Conservation (phyloP, 2,329 filamentous ascomycete genomes). For the Fusarium sacchari region DNA sequence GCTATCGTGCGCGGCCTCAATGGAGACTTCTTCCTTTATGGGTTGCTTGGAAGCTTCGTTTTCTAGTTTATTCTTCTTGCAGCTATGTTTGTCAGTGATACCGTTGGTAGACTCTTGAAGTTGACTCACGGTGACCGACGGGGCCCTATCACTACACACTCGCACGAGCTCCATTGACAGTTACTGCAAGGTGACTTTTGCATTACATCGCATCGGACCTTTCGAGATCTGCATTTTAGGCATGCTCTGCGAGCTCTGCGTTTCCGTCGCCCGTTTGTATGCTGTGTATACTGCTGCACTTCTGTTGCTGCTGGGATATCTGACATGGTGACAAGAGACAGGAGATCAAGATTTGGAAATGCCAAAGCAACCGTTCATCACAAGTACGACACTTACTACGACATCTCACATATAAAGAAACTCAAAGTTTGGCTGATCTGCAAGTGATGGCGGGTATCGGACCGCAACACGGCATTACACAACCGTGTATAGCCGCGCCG, state of each 20-base stretch:
- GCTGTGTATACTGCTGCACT: neutral
- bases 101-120: fast-evolving
- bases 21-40: too few relatives aligned
- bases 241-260: conserved; percentile 4
- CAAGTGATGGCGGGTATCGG: neutral
- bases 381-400: neutral
- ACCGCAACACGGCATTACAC: conserved; percentile 4
- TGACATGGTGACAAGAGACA: neutral
- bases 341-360: fast-evolving
- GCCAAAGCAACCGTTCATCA: fast-evolving
- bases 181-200: conserved; percentile 11
- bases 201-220: conserved; percentile 12
- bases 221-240: conserved; percentile 3
- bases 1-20: neutral
- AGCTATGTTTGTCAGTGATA: neutral
- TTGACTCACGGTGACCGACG: neutral
- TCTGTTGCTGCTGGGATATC: neutral
- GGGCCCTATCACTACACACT: conserved; percentile 1
- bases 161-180: neutral
- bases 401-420: neutral
- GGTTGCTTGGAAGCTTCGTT: too few relatives aligned
- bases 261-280: neutral
- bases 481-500: conserved; percentile 8
- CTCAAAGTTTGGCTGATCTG: neutral
- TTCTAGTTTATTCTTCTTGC: neutral